Evolutionary conservation across 208 protist species (phyloP), one percentile per base, ranked within the genome.

Genomic region (Acanthamoeba pearcei): DNA sequence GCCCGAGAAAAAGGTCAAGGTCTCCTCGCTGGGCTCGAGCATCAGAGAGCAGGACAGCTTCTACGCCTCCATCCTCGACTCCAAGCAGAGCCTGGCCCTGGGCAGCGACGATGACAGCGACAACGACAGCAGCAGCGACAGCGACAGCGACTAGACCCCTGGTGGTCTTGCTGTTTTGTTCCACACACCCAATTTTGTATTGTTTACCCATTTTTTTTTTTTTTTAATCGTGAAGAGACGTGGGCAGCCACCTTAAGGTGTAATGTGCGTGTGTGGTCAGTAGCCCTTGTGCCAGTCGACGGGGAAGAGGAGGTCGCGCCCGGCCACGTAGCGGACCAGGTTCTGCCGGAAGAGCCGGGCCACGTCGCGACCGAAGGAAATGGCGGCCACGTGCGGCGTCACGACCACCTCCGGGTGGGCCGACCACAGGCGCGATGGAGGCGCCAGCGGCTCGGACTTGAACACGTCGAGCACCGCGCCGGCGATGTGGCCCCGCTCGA

Each of bases 211-310:
- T n/a, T n/a, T n/a, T n/a, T n/a, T n/a, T n/a, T n/a, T n/a, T n/a
- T n/a, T n/a, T n/a, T n/a, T n/a, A n/a, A n/a, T 42, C 38, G 38
- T 42, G 38, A 42, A 4, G 38, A 42, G 38, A 42, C 38, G 53
- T 57, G 53, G 53, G 53, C 53, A 57, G 53, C 53, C 53, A 42
- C 38, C 38, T 42, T 42, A 32, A 32, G 27, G 13, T 32, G 19
- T 49, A 38, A 38, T 38, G 35, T 2, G 35, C 27, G 5, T 49
- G 19, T 60, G 51, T 27, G 49, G 24, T 57, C 22, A 91, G 35
- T 91, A 91, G 85, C 85, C 85, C 15, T 91, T 91, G 62, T 24
- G 53, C 85, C 85, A 91, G 62, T 91, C 85, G 32, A 91, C 85
- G 35, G 64, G 32, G 62, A 57, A 91, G 60, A 51, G 85, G 29